phyloP scores from a whole-genome alignment of 163 green algal genomes.

The Scenedesmus sp. region DNA sequence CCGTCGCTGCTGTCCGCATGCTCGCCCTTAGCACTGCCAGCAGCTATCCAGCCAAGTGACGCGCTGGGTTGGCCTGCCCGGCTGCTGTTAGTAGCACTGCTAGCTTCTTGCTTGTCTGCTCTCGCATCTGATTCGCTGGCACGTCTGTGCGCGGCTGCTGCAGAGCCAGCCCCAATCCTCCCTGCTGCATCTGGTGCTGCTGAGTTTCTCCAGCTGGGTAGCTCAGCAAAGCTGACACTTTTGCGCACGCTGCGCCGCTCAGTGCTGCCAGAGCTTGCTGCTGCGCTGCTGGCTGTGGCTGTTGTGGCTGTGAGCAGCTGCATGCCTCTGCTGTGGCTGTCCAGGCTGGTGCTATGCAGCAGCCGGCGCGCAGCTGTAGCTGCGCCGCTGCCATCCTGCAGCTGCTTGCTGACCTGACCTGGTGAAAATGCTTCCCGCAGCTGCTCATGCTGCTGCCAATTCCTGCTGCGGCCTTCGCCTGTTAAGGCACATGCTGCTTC shows the following conservation, averaged over 20 bases:
- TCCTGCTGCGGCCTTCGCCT: not conserved
- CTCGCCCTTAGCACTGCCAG: not conserved
- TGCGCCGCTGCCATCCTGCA: not conserved
- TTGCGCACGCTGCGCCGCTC: slow-evolving; percentile 6
- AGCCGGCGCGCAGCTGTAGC: not conserved
- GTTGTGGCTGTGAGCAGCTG: not conserved
- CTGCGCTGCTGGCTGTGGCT: not conserved
- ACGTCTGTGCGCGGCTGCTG: not conserved
- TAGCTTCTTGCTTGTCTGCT: not conserved
- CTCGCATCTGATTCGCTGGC: not conserved
- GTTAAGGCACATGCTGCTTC: not conserved
- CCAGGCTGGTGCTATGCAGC: not conserved
- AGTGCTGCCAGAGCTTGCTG: not conserved
- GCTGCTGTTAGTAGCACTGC: not conserved
- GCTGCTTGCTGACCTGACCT: not conserved
- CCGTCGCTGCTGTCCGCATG: not conserved
- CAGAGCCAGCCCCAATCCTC: not conserved
- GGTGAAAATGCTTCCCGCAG: not conserved
- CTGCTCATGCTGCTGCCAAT: not conserved
- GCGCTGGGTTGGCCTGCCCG: not conserved
- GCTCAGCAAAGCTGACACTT: slow-evolving; percentile 49
- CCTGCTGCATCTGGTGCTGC: not conserved
- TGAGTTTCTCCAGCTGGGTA: slow-evolving; percentile 11
- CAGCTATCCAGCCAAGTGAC: not conserved
- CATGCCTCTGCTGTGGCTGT: not conserved